Conservation (phyloP, 1,139 yeast species). For the Ashbya aceris region DNA sequence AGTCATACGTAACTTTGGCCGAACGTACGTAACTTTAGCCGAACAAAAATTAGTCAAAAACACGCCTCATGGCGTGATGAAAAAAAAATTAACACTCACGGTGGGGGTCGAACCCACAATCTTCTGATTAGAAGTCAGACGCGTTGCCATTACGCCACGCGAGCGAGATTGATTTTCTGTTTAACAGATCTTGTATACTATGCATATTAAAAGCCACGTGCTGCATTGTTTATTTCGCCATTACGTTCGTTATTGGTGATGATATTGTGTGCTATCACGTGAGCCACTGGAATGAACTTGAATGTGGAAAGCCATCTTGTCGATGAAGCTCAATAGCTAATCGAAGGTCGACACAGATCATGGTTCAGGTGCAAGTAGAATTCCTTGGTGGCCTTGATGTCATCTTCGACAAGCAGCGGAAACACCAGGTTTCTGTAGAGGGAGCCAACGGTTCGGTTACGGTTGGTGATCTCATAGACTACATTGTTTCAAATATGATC, state of each 20-base stretch:
- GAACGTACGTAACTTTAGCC: background rate
- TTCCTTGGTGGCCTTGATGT: constrained; percentile 64
- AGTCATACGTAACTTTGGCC: background rate
- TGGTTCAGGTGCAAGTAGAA: constrained; percentile 35
- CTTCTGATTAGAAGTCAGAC: constrained; percentile 57
- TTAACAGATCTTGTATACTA: background rate
- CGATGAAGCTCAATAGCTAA: too few species aligned
- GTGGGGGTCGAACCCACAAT: constrained; percentile 58
- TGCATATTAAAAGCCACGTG: background rate
- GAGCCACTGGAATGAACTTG: too few species aligned
- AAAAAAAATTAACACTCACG: constrained; percentile 36
- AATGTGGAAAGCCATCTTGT: too few species aligned
- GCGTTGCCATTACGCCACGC: constrained; percentile 60
- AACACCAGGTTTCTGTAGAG: constrained; percentile 31
- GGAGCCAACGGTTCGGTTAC: constrained; percentile 42
- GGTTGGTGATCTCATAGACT: constrained; percentile 47
- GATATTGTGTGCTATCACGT: too few species aligned
- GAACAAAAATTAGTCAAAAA: background rate
- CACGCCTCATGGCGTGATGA: background rate
- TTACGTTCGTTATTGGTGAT: too few species aligned
- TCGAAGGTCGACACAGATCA: constrained; percentile 1
- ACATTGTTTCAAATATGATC: constrained; percentile 47
- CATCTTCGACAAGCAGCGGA: constrained; percentile 45
- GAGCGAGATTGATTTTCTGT: constrained; percentile 29
- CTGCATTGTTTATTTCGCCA: too few species aligned